Percentiles rank a stretch among this genome's conserved stretches.
phyloP scores from a whole-genome alignment of 2,329 filamentous ascomycete genomes.

The Xylariaceae sp. region DNA sequence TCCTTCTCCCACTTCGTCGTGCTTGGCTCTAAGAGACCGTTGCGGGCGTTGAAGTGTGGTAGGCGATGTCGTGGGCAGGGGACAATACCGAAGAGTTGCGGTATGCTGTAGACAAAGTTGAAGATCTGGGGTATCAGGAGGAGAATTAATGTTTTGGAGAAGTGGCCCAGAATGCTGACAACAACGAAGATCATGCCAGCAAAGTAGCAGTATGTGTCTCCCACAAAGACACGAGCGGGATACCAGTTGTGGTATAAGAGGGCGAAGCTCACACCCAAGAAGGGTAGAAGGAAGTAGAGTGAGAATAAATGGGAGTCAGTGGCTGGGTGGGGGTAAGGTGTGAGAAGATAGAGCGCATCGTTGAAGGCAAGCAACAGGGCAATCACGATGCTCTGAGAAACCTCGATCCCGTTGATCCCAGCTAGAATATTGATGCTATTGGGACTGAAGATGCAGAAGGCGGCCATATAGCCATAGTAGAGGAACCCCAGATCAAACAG shows the following conservation, averaged over 20 bases:
- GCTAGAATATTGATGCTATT: slow-evolving; percentile 99
- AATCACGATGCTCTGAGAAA: slow-evolving; percentile 88
- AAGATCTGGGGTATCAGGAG: slow-evolving; percentile 90
- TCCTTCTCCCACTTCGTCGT: slow-evolving; percentile 69
- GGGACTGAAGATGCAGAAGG: slow-evolving; percentile 93
- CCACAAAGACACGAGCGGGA: slow-evolving; percentile 90
- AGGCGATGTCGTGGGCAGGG: slow-evolving; percentile 91
- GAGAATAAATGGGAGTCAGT: slow-evolving; percentile 96
- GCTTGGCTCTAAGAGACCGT: slow-evolving; percentile 81
- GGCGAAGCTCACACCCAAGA: slow-evolving; percentile 86
- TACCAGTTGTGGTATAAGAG: slow-evolving; percentile 93
- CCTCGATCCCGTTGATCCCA: slow-evolving; percentile 97
- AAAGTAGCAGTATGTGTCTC: slow-evolving; percentile 99
- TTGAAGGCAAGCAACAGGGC: slow-evolving; percentile 80
- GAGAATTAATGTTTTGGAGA: slow-evolving; percentile 92
- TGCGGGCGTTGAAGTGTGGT: slow-evolving; percentile 80
- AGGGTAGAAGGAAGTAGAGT: slow-evolving; percentile 88
- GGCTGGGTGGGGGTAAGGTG: slow-evolving; percentile 83
- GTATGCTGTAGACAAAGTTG: slow-evolving; percentile 92
- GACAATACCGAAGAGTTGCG: slow-evolving; percentile 84
- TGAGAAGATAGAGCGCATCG: slow-evolving; percentile 81
- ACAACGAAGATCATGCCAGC: slow-evolving; percentile 98
- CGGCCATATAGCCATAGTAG: slow-evolving; percentile 97
- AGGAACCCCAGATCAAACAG: slow-evolving; percentile 76
- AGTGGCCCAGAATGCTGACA: slow-evolving; percentile 93